Evolutionary conservation across 129 eudicot species (phyloP).

Genomic region (Arctium minus): DNA sequence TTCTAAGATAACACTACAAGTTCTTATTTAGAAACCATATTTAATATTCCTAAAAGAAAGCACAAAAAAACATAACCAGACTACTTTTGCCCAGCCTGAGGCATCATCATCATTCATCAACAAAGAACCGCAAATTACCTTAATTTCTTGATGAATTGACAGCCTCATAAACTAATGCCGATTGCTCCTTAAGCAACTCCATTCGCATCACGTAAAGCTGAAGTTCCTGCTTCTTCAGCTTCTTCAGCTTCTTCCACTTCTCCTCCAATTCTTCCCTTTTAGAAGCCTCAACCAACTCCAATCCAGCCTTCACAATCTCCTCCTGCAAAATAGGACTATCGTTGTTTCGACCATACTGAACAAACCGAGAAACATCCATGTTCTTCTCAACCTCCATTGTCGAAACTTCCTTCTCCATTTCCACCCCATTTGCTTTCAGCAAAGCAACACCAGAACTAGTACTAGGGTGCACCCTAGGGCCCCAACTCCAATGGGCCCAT

Average conservation of each 20-base stretch:
- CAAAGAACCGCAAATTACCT: slow-evolving; percentile 10
- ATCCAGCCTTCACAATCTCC: slow-evolving; percentile 34
- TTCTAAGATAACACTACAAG: slow-evolving; percentile 12
- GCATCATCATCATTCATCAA: slow-evolving; percentile 13
- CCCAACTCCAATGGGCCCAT: not conserved
- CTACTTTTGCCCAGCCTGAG: not conserved
- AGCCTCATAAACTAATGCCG: slow-evolving; percentile 32
- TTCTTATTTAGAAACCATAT: slow-evolving; percentile 22
- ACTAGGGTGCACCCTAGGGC: not conserved
- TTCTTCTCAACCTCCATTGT: slow-evolving; percentile 16
- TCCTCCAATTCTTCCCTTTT: slow-evolving; percentile 42
- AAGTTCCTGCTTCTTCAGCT: slow-evolving; percentile 34
- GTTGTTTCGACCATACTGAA: slow-evolving; percentile 16
- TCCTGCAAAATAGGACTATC: slow-evolving; percentile 19
- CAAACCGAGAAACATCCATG: slow-evolving; percentile 23
- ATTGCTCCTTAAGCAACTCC: slow-evolving; percentile 42
- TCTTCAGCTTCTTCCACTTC: slow-evolving; percentile 47
- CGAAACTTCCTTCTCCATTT: slow-evolving; percentile 14
- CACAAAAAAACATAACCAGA: not conserved
- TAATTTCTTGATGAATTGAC: slow-evolving; percentile 29
- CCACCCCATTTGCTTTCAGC: slow-evolving; percentile 16
- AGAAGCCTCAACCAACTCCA: slow-evolving; percentile 29
- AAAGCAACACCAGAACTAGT: not conserved
- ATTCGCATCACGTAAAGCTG: slow-evolving; percentile 24
- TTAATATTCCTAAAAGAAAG: slow-evolving; percentile 2